phyloP scores from a whole-genome alignment of 1,284 basidiomycete species.

The Naganishia cerealis region DNA sequence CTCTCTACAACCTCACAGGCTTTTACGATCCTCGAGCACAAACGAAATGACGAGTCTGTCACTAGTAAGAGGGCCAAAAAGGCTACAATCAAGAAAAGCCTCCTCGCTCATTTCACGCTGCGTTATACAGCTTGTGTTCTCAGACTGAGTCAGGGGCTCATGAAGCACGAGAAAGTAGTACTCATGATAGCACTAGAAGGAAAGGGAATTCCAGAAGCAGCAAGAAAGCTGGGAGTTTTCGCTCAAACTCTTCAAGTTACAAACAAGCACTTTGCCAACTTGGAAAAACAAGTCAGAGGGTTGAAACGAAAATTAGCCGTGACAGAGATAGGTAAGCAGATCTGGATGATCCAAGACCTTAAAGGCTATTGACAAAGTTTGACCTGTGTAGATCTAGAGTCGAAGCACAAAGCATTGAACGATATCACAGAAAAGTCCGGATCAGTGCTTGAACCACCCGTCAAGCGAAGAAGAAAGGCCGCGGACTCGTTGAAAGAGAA shows the following conservation, averaged over 20 bases:
- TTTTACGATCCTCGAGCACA: slow-evolving; percentile 3
- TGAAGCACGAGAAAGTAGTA: background rate
- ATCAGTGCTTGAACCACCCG: background rate
- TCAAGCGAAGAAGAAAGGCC: slow-evolving; percentile 1
- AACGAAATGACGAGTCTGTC: slow-evolving; percentile 3
- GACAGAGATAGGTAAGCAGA: background rate
- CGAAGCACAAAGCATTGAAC: slow-evolving; percentile 1
- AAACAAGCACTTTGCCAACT: background rate
- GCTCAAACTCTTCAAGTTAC: background rate
- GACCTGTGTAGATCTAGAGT: background rate
- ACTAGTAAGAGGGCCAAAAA: background rate
- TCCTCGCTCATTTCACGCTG: background rate
- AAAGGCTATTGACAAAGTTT: background rate
- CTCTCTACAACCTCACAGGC: background rate
- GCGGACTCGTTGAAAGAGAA: background rate
- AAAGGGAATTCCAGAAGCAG: background rate
- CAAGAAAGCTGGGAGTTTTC: background rate
- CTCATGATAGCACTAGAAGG: background rate
- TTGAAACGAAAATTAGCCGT: slow-evolving; percentile 1
- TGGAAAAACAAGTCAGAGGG: background rate
- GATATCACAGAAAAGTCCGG: background rate
- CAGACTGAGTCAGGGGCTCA: background rate
- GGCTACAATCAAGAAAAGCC: background rate
- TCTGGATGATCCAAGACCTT: background rate
- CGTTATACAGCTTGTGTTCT: background rate